A percentile compares a stretch with the other conserved stretches of the same genome.
Conservation (phyloP, 2,329 filamentous ascomycete species). For the Pestalotiopsis sp. region DNA sequence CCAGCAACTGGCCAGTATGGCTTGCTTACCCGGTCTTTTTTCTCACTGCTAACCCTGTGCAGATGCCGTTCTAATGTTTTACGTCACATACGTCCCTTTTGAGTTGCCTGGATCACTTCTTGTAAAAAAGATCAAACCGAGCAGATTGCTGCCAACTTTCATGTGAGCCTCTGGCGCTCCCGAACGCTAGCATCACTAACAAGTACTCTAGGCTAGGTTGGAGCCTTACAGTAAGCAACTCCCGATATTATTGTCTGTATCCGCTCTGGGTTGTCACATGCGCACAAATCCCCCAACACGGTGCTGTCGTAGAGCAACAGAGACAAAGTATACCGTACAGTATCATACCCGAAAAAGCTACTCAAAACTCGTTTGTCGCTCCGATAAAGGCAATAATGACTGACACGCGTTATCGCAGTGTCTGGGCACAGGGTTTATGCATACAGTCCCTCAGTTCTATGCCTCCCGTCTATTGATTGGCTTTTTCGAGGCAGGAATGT, state of each 20-base stretch:
- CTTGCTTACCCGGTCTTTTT: background rate
- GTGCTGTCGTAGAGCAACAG: too few relatives aligned
- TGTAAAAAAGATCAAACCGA: slow-evolving; percentile 10
- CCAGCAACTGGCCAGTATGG: slow-evolving; percentile 10
- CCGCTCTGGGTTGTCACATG: too few relatives aligned
- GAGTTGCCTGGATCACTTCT: slow-evolving; percentile 11
- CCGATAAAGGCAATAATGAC: too few relatives aligned
- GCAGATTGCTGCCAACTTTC: slow-evolving; percentile 9
- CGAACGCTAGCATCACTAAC: background rate
- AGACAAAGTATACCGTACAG: too few relatives aligned
- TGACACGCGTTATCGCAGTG: background rate
- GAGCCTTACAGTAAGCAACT: background rate
- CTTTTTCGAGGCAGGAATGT: slow-evolving; percentile 11
- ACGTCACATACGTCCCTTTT: slow-evolving; percentile 13
- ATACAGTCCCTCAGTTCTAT: slow-evolving; percentile 7
- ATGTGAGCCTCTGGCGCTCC: background rate
- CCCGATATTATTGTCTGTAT: too few relatives aligned
- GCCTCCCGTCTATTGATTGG: slow-evolving; percentile 10
- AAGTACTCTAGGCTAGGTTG: slow-evolving; percentile 2
- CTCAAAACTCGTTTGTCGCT: too few relatives aligned
- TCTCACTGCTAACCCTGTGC: background rate
- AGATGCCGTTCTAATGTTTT: slow-evolving; percentile 11
- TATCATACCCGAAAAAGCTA: too few relatives aligned
- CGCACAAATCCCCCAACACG: too few relatives aligned
- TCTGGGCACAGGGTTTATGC: slow-evolving; percentile 11